Base-by-base conservation (phyloP, 2,329 filamentous ascomycete genomes). In the Zasmidium cellare region DNA sequence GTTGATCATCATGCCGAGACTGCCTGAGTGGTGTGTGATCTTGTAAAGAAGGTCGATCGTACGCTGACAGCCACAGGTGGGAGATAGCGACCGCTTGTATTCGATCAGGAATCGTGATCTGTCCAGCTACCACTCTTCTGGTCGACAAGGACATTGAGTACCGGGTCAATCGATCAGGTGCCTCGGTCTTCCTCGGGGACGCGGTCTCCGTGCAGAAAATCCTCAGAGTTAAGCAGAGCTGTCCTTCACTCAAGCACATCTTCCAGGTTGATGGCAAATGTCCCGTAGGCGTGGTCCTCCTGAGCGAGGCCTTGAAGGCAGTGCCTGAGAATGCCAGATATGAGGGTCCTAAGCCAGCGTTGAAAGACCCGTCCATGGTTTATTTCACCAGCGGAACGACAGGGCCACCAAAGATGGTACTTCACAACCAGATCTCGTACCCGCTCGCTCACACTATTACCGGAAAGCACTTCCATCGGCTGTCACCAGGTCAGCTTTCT, bases 381-480 rank as follows among this genome's bases (percentile, higher is more conserved):
- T 77, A 75, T 60, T 77, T 77, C 62, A 77, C 75, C 0, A 72
- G 69, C 12, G 75, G 75, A 3, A 77, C 75, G 3, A 76, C 75
- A 1, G 74, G 74, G 0, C 70, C 71, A 5, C 75, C 75, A 3
- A 77, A 77, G 60, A 76, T 77, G 71, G 75, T 76, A 7, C 67
- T 71, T 22, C 75, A 77, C 59, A 74, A 73, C 48, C 75, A 77
- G 35, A 71, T 74, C 6, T 76, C 74, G 2, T 76, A 75, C 58
- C 75, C 75, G 1, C 62, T 76, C n/a, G 72, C 71, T 11, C 72
- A 74, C 53, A 71, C 70, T 1, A 67, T 74, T n/a, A 77, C 74
- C 3, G 74, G 73, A 1, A 75, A 71, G 28, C 65, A 75, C 56
- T 77, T 75, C 68, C 67, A 74, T 18, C 66, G 72, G 9, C 62